A percentile compares a stretch with the other conserved stretches of the same genome.
Conservation (phyloP, 2,329 filamentous ascomycete species). For the Alternaria sp. region DNA sequence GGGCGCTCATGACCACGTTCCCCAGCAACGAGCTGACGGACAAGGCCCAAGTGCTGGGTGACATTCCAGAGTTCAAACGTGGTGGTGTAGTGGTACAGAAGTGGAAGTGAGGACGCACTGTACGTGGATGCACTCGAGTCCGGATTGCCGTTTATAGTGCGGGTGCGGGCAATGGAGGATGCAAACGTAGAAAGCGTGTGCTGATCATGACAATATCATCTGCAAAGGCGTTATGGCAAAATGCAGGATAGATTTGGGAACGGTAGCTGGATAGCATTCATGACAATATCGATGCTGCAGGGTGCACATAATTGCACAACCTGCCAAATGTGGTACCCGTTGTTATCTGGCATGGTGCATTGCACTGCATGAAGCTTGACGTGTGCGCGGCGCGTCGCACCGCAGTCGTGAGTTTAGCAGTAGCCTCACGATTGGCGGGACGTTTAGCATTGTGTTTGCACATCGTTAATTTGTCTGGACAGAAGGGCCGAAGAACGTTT, state of each 20-base stretch:
- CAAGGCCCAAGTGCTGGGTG: conserved; percentile 57
- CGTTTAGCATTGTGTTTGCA: not conserved
- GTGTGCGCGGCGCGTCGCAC: not conserved
- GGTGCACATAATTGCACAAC: conserved; percentile 6
- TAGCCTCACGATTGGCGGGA: conserved; percentile 2
- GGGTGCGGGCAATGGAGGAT: not conserved
- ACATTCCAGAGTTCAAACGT: conserved; percentile 58
- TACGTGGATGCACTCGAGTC: not conserved
- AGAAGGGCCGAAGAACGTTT: conserved; percentile 4
- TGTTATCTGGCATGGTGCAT: conserved; percentile 2
- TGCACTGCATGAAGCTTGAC: conserved; percentile 7
- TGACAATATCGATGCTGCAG: conserved; percentile 3
- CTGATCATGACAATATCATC: not conserved
- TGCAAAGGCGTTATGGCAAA: conserved; percentile 1
- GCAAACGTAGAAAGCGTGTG: not conserved
- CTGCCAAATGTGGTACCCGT: not conserved
- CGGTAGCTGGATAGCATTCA: not conserved
- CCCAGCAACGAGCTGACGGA: conserved; percentile 81
- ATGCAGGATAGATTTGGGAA: not conserved
- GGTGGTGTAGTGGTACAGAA: conserved; percentile 64
- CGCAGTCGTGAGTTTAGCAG: not conserved
- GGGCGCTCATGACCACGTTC: conserved; percentile 82
- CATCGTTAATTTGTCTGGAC: not conserved
- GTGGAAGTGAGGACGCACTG: conserved; percentile 49
- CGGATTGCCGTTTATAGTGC: not conserved